Percentiles rank a stretch among this genome's conserved stretches.
Conservation (phyloP, 768 basidiomycete species). For the Lepiota brunneoincarnata region DNA sequence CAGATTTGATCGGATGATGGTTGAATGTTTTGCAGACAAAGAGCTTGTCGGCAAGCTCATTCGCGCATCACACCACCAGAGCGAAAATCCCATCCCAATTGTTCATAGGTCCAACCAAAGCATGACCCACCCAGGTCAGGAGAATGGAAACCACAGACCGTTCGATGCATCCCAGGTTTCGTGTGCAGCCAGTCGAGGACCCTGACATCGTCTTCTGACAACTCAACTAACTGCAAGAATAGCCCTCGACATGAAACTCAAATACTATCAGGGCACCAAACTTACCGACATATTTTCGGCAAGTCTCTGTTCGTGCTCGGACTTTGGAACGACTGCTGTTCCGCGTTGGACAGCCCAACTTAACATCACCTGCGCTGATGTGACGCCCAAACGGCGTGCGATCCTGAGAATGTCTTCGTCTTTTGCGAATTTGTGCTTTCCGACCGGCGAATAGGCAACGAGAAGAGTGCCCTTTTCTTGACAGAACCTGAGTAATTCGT, state of each 20-base stretch:
- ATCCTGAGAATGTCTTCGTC: conserved; percentile 6
- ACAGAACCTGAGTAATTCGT: conserved; percentile 41
- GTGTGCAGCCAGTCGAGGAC: conserved; percentile 35
- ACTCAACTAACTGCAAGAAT: conserved; percentile 27
- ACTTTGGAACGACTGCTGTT: conserved; percentile 54
- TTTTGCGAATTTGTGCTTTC: conserved; percentile 19
- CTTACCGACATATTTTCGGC: conserved; percentile 39
- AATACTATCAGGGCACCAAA: background rate
- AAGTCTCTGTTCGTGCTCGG: conserved; percentile 37
- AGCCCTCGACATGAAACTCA: conserved; percentile 12
- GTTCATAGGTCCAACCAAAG: conserved; percentile 36
- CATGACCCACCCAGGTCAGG: conserved; percentile 25
- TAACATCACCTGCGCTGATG: conserved; percentile 46
- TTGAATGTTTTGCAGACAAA: too few relatives aligned
- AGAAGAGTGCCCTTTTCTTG: conserved; percentile 37
- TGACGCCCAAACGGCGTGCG: background rate
- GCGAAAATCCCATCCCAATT: conserved; percentile 34
- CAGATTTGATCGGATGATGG: background rate
- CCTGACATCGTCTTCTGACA: conserved; percentile 34
- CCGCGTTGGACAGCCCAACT: conserved; percentile 57
- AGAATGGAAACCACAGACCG: conserved; percentile 30
- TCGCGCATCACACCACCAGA: conserved; percentile 22
- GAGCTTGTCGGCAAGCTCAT: background rate
- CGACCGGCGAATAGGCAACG: conserved; percentile 47
- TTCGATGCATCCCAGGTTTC: conserved; percentile 36